Base-by-base conservation (phyloP, 2,329 filamentous ascomycete species). In the Fusarium cyanostomum region DNA sequence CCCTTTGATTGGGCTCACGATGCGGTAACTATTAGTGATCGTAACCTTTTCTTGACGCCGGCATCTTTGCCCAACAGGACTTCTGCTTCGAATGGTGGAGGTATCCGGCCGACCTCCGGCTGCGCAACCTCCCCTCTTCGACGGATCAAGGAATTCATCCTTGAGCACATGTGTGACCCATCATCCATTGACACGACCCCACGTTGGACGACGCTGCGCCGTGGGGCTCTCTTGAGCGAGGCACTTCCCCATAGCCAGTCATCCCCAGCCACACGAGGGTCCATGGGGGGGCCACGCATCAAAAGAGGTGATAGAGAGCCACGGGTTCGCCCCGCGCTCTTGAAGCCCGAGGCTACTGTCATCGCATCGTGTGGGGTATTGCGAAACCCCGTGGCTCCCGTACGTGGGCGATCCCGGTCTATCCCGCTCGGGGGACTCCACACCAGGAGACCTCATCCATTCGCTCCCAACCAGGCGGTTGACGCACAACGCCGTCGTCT, bases 131-230 rank as follows among this genome's bases (percentile, higher is more conserved):
- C 52, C 52, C 59, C 48, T 67, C 64, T 53, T 45, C 59, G 49
- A 52, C n/a, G 37, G 59, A 66, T 57, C 58, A 68, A 56, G 60
- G 50, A 59, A 56, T 56, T 43, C 52, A 34, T 55, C 44, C 42
- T 53, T 44, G 31, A 39, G 56, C 48, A 31, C 46, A 59, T 62
- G 49, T 53, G 56, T 66, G 51, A 34, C 69, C 67, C 62, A 56
- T 72, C 64, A 71, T 59, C 68, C 66, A 70, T 66, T 66, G 59
- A 64, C 45, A 68, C 42, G 66, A 72, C 69, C 68, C 69, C 69
- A 72, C 69, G 69, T 71, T 72, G 68, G 60, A 63, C 52, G 48
- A 64, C 53, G 59, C 60, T 67, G 65, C 59, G 52, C 64, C 63
- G 67, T 71, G 66, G 64, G 59, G 52, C 50, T 64, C 55, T 56